Percentiles rank a stretch among this genome's conserved stretches.
phyloP scores from a whole-genome alignment of 2,329 filamentous ascomycete species.

The Pleurostoma richardsiae region DNA sequence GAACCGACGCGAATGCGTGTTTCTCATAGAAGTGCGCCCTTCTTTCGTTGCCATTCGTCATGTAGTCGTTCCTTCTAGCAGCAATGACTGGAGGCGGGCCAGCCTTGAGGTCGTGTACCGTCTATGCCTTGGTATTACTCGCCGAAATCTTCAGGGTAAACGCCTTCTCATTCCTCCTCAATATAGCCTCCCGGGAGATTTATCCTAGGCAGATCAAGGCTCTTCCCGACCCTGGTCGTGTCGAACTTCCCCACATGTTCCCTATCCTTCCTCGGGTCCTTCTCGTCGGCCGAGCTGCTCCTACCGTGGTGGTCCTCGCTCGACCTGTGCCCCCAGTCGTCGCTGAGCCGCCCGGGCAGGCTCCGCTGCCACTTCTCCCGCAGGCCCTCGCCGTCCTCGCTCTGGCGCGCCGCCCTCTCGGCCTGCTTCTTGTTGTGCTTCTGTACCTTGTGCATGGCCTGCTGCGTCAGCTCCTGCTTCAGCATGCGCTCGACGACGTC shows the following conservation, averaged over 20 bases:
- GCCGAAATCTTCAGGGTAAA: too few species aligned
- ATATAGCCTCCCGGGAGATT: too few species aligned
- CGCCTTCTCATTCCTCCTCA: too few species aligned
- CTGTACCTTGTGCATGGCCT: slow-evolving; percentile 45
- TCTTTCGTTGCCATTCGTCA: too few species aligned
- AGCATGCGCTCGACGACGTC: slow-evolving; percentile 75
- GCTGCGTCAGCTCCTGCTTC: slow-evolving; percentile 66
- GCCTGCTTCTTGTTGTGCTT: slow-evolving; percentile 34
- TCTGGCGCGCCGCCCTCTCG: slow-evolving; percentile 10
- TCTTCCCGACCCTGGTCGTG: neutral
- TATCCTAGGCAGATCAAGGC: neutral
- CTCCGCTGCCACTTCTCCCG: neutral
- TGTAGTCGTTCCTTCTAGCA: too few species aligned
- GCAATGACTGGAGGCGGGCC: too few species aligned
- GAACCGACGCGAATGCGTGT: too few species aligned
- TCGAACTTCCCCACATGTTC: neutral
- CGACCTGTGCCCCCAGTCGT: neutral
- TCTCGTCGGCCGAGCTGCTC: neutral
- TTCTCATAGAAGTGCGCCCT: too few species aligned
- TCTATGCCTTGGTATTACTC: too few species aligned
- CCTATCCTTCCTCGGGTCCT: neutral
- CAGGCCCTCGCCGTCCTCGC: slow-evolving; percentile 2
- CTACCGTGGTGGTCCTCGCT: neutral
- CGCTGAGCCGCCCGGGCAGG: neutral
- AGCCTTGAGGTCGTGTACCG: too few species aligned